These are phyloP conservation scores for Emydomyces testavorans DNA, from an alignment of 2,329 filamentous ascomycete species.

Conservation along the genomic window DNA sequence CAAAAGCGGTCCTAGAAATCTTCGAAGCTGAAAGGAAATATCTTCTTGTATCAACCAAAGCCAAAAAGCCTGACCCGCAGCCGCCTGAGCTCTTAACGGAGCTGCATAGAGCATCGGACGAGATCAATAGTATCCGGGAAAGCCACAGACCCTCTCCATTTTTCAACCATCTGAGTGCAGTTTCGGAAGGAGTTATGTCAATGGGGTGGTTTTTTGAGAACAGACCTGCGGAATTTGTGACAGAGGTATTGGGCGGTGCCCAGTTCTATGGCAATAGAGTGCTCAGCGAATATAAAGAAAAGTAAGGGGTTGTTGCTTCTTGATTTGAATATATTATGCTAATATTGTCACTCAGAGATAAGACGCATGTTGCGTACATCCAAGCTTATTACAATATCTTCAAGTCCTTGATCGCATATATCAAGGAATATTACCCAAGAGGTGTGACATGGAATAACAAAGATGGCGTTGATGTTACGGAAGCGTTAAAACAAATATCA, in stretches of 20 bases:
- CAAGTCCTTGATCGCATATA: slow-evolving; percentile 68
- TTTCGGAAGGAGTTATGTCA: slow-evolving; percentile 80
- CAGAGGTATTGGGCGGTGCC: slow-evolving; percentile 68
- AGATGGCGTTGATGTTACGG: slow-evolving; percentile 58
- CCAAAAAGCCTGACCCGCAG: slow-evolving; percentile 77
- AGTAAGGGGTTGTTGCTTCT: slow-evolving; percentile 36
- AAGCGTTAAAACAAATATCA: slow-evolving; percentile 52
- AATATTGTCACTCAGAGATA: slow-evolving; percentile 47
- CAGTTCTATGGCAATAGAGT: slow-evolving; percentile 94
- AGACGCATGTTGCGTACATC: slow-evolving; percentile 74
- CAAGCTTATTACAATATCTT: slow-evolving; percentile 88
- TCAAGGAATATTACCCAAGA: slow-evolving; percentile 67
- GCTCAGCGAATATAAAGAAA: slow-evolving; percentile 78
- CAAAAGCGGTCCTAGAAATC: slow-evolving; percentile 48
- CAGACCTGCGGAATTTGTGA: slow-evolving; percentile 75
- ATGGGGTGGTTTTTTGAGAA: slow-evolving; percentile 81
- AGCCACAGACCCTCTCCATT: slow-evolving; percentile 62
- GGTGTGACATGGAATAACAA: slow-evolving; percentile 80
- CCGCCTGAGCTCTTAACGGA: slow-evolving; percentile 69
- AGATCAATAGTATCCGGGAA: slow-evolving; percentile 70
- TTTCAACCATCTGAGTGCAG: slow-evolving; percentile 73
- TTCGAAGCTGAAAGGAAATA: slow-evolving; percentile 82
- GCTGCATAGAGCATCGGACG: slow-evolving; percentile 69
- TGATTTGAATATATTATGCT: slow-evolving; percentile 13
- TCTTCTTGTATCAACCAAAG: slow-evolving; percentile 74